Conservation (phyloP, 2,329 filamentous ascomycete species). For the Colletotrichum lindemuthianum region DNA sequence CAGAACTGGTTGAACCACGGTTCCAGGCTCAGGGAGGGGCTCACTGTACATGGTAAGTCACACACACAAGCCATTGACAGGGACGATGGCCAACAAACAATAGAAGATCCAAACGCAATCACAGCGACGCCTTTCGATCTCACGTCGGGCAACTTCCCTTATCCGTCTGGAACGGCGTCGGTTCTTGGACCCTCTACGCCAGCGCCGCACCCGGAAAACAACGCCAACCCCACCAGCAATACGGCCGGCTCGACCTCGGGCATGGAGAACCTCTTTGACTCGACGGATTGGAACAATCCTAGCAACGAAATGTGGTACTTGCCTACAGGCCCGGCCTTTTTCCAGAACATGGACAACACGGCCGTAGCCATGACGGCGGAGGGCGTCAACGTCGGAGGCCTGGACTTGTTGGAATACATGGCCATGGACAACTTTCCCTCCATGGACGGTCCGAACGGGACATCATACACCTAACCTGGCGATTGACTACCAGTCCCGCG, state of each 20-base stretch:
- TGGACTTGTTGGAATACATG: constrained; percentile 76
- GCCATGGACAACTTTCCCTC: constrained; percentile 63
- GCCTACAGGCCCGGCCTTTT: constrained; percentile 70
- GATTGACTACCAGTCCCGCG: not conserved
- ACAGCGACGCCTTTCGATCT: constrained; percentile 72
- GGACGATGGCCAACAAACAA: constrained; percentile 32
- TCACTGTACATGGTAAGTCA: constrained; percentile 50
- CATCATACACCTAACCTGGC: constrained; percentile 26
- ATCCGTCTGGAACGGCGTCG: constrained; percentile 57
- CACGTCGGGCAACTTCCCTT: constrained; percentile 64
- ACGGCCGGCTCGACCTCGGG: constrained; percentile 19
- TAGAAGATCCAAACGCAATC: constrained; percentile 53
- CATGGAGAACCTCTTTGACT: constrained; percentile 56
- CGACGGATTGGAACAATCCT: constrained; percentile 62
- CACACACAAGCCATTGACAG: not conserved
- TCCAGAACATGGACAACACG: constrained; percentile 70
- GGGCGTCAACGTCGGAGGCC: constrained; percentile 72
- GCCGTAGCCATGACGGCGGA: constrained; percentile 74
- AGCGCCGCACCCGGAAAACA: constrained; percentile 50
- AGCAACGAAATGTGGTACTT: constrained; percentile 75
- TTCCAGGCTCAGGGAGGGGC: constrained; percentile 52
- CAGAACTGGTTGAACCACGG: constrained; percentile 46
- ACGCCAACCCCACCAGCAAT: constrained; percentile 40
- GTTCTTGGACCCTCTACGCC: constrained; percentile 62
- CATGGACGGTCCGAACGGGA: constrained; percentile 36